Base-by-base conservation (phyloP, 1,139 yeast species). In the Wickerhamiella infanticola region DNA sequence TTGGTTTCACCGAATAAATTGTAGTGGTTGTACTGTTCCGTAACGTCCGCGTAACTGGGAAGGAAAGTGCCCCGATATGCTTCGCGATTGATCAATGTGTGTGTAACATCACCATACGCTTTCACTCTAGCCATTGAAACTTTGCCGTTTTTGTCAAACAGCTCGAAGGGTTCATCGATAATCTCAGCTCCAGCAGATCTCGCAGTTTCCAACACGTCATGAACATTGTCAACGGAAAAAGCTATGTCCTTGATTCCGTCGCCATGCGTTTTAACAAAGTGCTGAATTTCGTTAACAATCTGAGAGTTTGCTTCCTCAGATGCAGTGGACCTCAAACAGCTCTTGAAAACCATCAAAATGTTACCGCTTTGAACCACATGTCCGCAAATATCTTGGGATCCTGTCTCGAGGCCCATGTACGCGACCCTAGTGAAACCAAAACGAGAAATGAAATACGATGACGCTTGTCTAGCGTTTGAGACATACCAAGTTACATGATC, bases 201-300 rank as follows among this genome's bases (percentile, higher is more conserved):
- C 0, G 90, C 83, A 36, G 62, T 62, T 0, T 60, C 49, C 51
- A 63, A 79, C 1, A 73, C 65, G 0, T 53, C 51, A 3, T 65
- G 69, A 4, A 74, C 74, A 55, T 77, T 64, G 5, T 63, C 66
- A 0, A 81, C 90, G 18, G 58, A 58, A 53, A 82, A 77, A 0
- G 84, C 72, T 7, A 83, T 74, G 58, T 83, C 93, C 60, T 76
- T 74, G 4, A 82, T 82, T 3, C 84, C 82, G 56, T 81, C 90
- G 1, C 93, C 88, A 58, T 83, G 94, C 5, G 56, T 57, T n/a
- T 48, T 36, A 5, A 80, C 62, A 57, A 74, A 81, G 5, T 63
- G 47, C 48, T 68, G 70, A 26, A 74, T 68, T 27, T 63, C 65
- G n/a, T 64, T 55, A 11, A 69, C 56, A 18, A 57, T 48, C 24